phyloP scores from a whole-genome alignment of 1,284 basidiomycete species.

The Apiotrichum gracile region DNA sequence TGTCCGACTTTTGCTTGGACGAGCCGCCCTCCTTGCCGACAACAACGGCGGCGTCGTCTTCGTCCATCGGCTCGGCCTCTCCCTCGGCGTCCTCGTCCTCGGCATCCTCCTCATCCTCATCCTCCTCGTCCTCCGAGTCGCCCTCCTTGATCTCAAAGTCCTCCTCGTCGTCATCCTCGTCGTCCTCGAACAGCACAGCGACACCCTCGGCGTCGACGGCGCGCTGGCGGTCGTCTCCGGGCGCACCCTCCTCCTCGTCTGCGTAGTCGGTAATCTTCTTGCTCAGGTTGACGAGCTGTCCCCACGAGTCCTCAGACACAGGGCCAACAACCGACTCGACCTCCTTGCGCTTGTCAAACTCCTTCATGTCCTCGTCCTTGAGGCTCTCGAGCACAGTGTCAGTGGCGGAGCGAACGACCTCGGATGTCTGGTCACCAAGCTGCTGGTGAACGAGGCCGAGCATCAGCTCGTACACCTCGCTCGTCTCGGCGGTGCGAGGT shows the following conservation, averaged over 20 bases:
- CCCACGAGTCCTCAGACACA: slow-evolving; percentile 70
- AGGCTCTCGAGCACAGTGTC: slow-evolving; percentile 84
- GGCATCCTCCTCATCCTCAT: slow-evolving; percentile 68
- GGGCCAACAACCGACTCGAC: slow-evolving; percentile 73
- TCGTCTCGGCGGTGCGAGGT: slow-evolving; percentile 87
- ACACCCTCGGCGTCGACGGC: slow-evolving; percentile 68
- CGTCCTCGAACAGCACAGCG: slow-evolving; percentile 93
- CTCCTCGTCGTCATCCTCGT: slow-evolving; percentile 76
- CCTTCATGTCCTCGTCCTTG: slow-evolving; percentile 85
- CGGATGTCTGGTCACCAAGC: slow-evolving; percentile 91
- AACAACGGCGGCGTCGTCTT: slow-evolving; percentile 53
- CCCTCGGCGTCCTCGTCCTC: slow-evolving; percentile 50
- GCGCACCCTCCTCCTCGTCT: slow-evolving; percentile 73
- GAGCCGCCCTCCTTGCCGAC: slow-evolving; percentile 53
- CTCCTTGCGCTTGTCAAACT: slow-evolving; percentile 97
- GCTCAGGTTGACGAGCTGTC: slow-evolving; percentile 75
- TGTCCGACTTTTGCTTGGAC: slow-evolving; percentile 52
- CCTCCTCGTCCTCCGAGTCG: slow-evolving; percentile 55
- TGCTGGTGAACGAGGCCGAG: slow-evolving; percentile 73
- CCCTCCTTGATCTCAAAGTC: slow-evolving; percentile 58
- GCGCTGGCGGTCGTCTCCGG: slow-evolving; percentile 59
- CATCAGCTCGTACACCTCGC: slow-evolving; percentile 91
- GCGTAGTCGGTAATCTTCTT: slow-evolving; percentile 98
- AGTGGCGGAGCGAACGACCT: slow-evolving; percentile 89
- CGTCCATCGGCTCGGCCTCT: slow-evolving; percentile 52